Base-by-base conservation (phyloP, 768 basidiomycete genomes). In the Trametes cingulata region DNA sequence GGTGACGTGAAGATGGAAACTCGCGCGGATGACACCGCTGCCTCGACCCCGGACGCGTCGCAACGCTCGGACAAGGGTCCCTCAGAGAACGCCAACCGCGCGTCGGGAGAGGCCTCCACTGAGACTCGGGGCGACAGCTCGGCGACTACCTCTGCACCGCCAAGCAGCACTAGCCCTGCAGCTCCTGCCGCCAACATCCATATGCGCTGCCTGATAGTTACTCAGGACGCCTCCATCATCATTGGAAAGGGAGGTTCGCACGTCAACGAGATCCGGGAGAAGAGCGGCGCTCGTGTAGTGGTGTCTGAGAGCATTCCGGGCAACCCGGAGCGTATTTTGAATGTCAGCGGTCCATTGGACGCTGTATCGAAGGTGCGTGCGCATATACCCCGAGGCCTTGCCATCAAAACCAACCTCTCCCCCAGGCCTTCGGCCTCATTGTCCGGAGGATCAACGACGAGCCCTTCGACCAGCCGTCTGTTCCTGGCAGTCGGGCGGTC, bases 401-500 rank as follows among this genome's bases (percentile, higher is more conserved):
- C 10, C 33, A 48, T 40, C 49, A 55, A 25, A 33, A 24, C 43
- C 41, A 40, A 51, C 20, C 0, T 39, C 35, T 37, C 33, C 12
- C 40, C 4, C 69, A 98, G 96, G 97, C 97, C 9, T 99, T 98
- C 74, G 97, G 97, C 56, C 86, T 99, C 62, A 98, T 99, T 69
- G 97, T 98, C 20, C 90, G 97, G 60, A 87, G 96, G 67, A 99
- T 98, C 75, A 99, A 98, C 71, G 97, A 99, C 71, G 97, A 98
- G 73, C 96, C 97, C 1, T 98, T 97, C 75, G 97, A 98, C 69
- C 89, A 92, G 45, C 93, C 97, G 20, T 98, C 96, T 36, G 93
- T 98, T 6, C 97, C 97, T 46, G 97, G 97, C 59, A 97, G 95
- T 70, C 86, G 95, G 60, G 96, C 97, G 27, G 97, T 99, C 55